These are phyloP conservation scores for Thamnidium elegans DNA, from an alignment of 192 early-diverging fungal genomes.

Conservation along the genomic window DNA sequence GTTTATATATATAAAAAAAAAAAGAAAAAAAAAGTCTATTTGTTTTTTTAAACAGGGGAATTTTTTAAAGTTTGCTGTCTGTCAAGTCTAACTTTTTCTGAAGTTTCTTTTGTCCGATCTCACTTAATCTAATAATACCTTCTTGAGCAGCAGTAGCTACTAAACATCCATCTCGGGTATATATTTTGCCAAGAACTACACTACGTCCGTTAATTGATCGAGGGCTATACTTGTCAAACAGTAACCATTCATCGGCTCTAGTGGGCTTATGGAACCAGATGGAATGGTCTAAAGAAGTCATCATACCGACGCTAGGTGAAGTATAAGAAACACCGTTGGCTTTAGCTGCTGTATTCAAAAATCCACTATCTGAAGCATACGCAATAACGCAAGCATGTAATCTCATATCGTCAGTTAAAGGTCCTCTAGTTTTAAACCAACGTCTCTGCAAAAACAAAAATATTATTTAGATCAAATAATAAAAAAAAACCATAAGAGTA, in stretches of 20 bases:
- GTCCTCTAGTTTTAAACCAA: conserved; percentile 65
- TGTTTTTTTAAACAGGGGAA: too few relatives aligned
- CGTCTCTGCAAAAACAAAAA: conserved; percentile 19
- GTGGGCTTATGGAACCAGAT: conserved; percentile 90
- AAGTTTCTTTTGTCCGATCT: background rate
- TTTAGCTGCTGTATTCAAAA: conserved; percentile 44
- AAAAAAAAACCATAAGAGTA: too few relatives aligned
- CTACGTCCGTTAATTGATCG: conserved; percentile 68
- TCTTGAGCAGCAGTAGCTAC: conserved; percentile 85
- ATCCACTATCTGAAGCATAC: conserved; percentile 55
- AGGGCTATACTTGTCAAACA: conserved; percentile 78
- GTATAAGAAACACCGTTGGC: conserved; percentile 15
- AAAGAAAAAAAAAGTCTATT: too few relatives aligned
- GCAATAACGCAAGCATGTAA: conserved; percentile 58
- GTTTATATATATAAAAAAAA: too few relatives aligned
- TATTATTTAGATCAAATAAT: background rate
- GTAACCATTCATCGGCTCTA: conserved; percentile 83
- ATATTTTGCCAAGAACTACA: conserved; percentile 76
- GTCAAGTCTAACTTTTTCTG: background rate
- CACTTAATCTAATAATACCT: conserved; percentile 63
- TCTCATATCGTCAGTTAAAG: conserved; percentile 49
- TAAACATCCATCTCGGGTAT: conserved; percentile 66
- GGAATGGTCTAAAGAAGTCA: conserved; percentile 67
- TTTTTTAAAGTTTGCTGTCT: background rate
- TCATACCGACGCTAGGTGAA: conserved; percentile 40